phyloP scores from a whole-genome alignment of 1,284 basidiomycete genomes.

The Violaceomyces palustris region DNA sequence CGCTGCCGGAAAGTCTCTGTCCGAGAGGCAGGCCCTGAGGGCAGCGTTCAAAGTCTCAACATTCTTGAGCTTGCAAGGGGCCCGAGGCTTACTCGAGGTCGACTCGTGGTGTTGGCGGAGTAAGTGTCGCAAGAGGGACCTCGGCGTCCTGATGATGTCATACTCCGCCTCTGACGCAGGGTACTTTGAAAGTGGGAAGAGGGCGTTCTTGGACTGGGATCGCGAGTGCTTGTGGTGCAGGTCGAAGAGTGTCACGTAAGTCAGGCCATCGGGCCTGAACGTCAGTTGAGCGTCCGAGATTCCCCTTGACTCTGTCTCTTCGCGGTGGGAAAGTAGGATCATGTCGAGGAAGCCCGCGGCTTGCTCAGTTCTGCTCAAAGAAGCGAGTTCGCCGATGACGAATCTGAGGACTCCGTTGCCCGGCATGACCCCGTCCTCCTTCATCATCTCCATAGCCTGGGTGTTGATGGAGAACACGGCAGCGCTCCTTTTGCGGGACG shows the following conservation, averaged over 20 bases:
- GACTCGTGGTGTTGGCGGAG: slow-evolving; percentile 10
- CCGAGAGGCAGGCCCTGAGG: slow-evolving; percentile 8
- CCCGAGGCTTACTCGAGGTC: neutral
- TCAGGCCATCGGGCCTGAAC: neutral
- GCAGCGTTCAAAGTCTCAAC: slow-evolving; percentile 17
- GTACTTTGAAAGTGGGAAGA: no score
- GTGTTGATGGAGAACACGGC: neutral
- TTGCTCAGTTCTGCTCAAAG: no score
- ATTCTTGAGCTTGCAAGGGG: slow-evolving; percentile 4
- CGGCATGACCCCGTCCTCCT: slow-evolving; percentile 6
- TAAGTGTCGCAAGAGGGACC: slow-evolving; percentile 7
- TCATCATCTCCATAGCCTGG: slow-evolving; percentile 5
- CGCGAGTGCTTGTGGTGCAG: neutral
- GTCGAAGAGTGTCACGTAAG: slow-evolving; percentile 3
- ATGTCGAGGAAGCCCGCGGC: no score
- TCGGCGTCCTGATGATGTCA: no score
- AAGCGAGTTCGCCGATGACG: no score
- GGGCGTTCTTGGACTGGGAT: neutral
- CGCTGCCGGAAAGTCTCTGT: slow-evolving; percentile 17
- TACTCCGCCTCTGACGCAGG: no score
- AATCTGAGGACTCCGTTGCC: slow-evolving; percentile 11
- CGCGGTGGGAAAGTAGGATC: slow-evolving; percentile 9
- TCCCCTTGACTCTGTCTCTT: slow-evolving; percentile 2
- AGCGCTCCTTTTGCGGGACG: neutral
- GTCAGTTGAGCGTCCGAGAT: neutral